A percentile compares a stretch with the other conserved stretches of the same genome.
phyloP scores from a whole-genome alignment of 2,329 filamentous ascomycete genomes.

The Coniochaeta sp. region DNA sequence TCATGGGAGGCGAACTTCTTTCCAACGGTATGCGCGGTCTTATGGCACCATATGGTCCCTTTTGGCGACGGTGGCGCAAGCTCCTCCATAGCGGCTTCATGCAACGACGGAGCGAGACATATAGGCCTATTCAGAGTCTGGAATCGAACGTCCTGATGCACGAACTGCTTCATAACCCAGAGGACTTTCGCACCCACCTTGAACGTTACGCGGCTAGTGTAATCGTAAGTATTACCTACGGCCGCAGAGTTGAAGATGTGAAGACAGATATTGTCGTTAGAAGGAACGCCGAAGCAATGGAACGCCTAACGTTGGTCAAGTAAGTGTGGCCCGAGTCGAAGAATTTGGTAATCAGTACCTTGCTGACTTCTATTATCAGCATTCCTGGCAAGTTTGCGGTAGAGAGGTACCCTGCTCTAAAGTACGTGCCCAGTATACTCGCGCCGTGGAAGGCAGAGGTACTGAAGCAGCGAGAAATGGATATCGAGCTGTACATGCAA shows the following conservation, averaged over 20 bases:
- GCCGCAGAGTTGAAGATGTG: slow-evolving; percentile 24
- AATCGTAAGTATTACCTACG: slow-evolving; percentile 34
- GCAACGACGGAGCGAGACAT: slow-evolving; percentile 32
- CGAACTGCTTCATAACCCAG: slow-evolving; percentile 24
- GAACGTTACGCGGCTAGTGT: slow-evolving; percentile 31
- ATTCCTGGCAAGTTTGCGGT: slow-evolving; percentile 30
- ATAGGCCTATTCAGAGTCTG: slow-evolving; percentile 30
- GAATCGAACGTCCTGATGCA: slow-evolving; percentile 31
- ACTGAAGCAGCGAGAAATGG: slow-evolving; percentile 21
- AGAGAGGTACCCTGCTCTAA: slow-evolving; percentile 30
- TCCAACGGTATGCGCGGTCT: slow-evolving; percentile 32
- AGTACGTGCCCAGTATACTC: slow-evolving; percentile 27
- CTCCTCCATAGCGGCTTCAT: slow-evolving; percentile 34
- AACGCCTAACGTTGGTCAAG: slow-evolving; percentile 33
- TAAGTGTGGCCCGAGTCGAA: slow-evolving; percentile 12
- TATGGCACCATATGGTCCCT: slow-evolving; percentile 33
- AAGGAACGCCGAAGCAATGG: slow-evolving; percentile 32
- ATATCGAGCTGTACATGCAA: slow-evolving; percentile 27
- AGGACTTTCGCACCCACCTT: slow-evolving; percentile 21
- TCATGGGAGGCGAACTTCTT: slow-evolving; percentile 34
- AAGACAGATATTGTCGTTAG: slow-evolving; percentile 27
- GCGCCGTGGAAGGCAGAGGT: slow-evolving; percentile 33
- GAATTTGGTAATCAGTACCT: background rate
- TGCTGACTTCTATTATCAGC: slow-evolving; percentile 5
- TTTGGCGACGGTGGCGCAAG: slow-evolving; percentile 35